Conservation (phyloP, 176 grass and related monocot species). For the Triticum urartu region DNA sequence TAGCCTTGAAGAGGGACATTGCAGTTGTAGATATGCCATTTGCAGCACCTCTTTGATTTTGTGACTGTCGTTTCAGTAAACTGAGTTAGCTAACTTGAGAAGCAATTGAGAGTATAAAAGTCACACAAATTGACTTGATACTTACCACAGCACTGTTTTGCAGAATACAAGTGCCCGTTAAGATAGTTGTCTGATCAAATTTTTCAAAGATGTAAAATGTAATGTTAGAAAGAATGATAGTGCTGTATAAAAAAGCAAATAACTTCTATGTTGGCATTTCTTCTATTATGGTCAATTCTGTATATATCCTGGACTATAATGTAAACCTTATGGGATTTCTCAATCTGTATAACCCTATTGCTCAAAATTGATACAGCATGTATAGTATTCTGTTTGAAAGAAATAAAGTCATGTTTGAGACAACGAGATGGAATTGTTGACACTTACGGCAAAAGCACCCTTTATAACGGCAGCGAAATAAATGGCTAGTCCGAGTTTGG, state of each 20-base stretch:
- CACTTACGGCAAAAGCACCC: conserved; percentile 55
- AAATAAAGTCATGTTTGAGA: background rate
- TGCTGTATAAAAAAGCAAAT: background rate
- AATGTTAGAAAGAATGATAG: conserved; percentile 7
- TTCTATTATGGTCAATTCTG: background rate
- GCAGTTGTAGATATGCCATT: conserved; percentile 11
- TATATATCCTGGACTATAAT: background rate
- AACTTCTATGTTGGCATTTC: background rate
- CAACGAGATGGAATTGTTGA: background rate
- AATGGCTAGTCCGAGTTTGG: conserved; percentile 41
- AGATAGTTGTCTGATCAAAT: conserved; percentile 60
- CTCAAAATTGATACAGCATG: background rate
- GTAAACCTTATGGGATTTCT: background rate
- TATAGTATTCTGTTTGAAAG: background rate
- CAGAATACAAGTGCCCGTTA: conserved; percentile 67
- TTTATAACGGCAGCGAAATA: conserved; percentile 53
- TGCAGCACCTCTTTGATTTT: conserved; percentile 13
- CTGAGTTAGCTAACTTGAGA: background rate
- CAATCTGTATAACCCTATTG: background rate
- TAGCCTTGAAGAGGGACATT: background rate
- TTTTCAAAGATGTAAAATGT: background rate
- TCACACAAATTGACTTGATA: background rate
- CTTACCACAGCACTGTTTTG: conserved; percentile 94
- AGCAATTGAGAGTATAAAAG: background rate
- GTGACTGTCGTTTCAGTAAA: background rate